A percentile compares a stretch with the other conserved stretches of the same genome.
Conservation (phyloP, 73 alveolate species). For the Diophrys appendiculata region DNA sequence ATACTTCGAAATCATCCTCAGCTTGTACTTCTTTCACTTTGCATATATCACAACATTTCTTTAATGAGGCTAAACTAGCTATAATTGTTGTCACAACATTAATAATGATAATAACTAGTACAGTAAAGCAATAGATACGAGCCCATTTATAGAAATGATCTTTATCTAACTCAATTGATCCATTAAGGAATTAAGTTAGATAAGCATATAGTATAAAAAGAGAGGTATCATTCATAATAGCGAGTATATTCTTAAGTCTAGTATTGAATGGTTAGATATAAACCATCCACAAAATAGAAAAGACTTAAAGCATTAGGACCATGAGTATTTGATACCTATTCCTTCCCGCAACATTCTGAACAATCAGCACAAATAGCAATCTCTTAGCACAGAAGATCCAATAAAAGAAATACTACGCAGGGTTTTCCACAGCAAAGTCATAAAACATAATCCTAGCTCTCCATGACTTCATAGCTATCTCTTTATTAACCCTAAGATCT, state of each 20-base stretch:
- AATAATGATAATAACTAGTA: no score
- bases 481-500: not conserved
- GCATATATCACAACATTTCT: not conserved
- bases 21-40: no score
- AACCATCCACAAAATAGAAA: conserved; percentile 4
- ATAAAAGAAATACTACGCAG: not conserved
- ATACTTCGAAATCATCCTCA: not conserved
- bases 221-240: conserved; percentile 5
- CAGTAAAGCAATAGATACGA: not conserved
- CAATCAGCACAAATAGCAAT: conserved; percentile 7
- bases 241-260: not conserved
- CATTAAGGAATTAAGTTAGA: not conserved
- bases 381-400: conserved; percentile 18
- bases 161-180: not conserved
- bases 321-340: not conserved
- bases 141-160: not conserved
- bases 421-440: conserved; percentile 16
- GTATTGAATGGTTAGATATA: conserved; percentile 23
- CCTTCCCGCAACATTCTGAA: not conserved
- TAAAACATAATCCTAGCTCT: conserved; percentile 12
- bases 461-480: not conserved
- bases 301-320: not conserved
- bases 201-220: not conserved
- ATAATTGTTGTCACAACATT: not conserved
- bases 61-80: not conserved